These are phyloP conservation scores for Trypanosoma brucei DNA, from an alignment of 208 protist species.

Conservation along the genomic window DNA sequence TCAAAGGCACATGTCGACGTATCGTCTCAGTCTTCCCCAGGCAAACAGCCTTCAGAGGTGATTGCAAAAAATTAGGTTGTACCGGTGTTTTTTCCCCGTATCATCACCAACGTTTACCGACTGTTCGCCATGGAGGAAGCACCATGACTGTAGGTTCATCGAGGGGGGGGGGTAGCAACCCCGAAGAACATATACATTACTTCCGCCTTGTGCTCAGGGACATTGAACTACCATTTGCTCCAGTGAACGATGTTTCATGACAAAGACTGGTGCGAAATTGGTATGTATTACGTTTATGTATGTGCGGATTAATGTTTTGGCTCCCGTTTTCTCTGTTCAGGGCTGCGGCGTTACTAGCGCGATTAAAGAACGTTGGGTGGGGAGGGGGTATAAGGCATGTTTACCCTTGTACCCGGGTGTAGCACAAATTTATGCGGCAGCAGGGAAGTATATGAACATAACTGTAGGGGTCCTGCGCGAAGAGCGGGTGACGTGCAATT, in stretches of 20 bases:
- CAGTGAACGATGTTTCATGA: not conserved
- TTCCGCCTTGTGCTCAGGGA: too few species aligned
- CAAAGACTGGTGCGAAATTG: not conserved
- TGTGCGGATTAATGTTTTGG: not conserved
- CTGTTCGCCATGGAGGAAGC: too few species aligned
- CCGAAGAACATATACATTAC: too few species aligned
- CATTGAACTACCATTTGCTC: not conserved
- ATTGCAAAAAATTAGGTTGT: not conserved
- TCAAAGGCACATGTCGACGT: slow-evolving; percentile 19
- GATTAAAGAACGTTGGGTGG: not conserved
- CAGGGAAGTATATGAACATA: not conserved
- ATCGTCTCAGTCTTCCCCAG: slow-evolving; percentile 10
- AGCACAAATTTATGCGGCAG: not conserved
- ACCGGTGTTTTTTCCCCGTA: slow-evolving; percentile 6
- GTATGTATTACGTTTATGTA: not conserved
- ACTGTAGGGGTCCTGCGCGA: not conserved
- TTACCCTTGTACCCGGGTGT: not conserved
- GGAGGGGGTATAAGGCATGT: not conserved
- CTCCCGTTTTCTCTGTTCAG: not conserved
- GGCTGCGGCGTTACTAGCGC: not conserved
- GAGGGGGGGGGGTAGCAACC: too few species aligned
- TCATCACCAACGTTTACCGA: not conserved
- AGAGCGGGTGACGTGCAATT: too few species aligned
- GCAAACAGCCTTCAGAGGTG: slow-evolving; percentile 1
- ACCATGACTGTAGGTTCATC: too few species aligned